phyloP scores from a whole-genome alignment of 108 stramenopile species.

The Nannochloropsis salina region DNA sequence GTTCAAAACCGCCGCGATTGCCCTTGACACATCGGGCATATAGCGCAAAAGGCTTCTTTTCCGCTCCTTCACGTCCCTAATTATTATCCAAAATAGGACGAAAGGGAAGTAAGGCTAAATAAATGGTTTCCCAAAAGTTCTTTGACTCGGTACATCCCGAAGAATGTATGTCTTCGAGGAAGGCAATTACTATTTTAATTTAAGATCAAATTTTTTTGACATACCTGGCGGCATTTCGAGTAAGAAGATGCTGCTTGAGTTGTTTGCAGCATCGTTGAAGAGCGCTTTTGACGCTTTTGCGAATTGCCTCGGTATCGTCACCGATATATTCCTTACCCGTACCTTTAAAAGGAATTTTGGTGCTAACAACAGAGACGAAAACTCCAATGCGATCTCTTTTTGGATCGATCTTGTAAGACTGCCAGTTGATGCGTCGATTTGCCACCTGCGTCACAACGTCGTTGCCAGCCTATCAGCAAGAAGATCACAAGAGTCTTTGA shows the following conservation, averaged over 20 bases:
- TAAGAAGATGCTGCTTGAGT: slow-evolving; percentile 34
- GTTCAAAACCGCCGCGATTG: slow-evolving; percentile 40
- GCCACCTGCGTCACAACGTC: slow-evolving; percentile 88
- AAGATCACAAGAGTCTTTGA: background rate
- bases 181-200: no score
- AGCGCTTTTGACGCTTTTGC: slow-evolving; percentile 41
- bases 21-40: slow-evolving; percentile 50
- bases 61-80: background rate
- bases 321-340: slow-evolving; percentile 84
- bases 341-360: slow-evolving; percentile 96
- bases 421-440: slow-evolving; percentile 65
- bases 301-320: slow-evolving; percentile 54
- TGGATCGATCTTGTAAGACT: slow-evolving; percentile 85
- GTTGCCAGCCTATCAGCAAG: slow-evolving; percentile 60
- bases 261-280: slow-evolving; percentile 48
- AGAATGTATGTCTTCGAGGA: no score
- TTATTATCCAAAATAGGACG: no score
- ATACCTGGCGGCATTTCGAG: slow-evolving; percentile 34
- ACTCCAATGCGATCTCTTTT: slow-evolving; percentile 86
- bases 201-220: slow-evolving; percentile 2
- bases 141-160: no score
- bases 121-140: no score
- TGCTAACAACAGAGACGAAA: slow-evolving; percentile 88
- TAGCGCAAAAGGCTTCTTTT: slow-evolving; percentile 26
- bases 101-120: background rate